Conservation (phyloP, 2,329 filamentous ascomycete genomes). For the Botrytis elliptica region DNA sequence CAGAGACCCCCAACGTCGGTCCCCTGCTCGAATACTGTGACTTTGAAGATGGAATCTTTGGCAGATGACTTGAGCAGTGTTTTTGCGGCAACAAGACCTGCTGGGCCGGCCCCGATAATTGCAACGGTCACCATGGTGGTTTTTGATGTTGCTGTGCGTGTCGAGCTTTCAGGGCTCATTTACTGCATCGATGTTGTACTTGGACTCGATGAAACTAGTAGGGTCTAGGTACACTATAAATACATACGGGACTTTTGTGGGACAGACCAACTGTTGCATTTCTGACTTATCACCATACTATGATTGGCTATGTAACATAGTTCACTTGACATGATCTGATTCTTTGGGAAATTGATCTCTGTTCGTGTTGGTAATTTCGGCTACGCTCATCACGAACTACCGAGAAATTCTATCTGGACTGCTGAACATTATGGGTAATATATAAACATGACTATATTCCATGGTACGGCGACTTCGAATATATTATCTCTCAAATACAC, state of each 20-base stretch:
- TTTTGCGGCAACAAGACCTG: slow-evolving; percentile 24
- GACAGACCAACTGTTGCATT: not conserved
- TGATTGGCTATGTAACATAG: not conserved
- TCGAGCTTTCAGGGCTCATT: not conserved
- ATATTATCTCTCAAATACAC: not conserved
- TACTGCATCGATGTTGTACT: not conserved
- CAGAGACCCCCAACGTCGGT: slow-evolving; percentile 22
- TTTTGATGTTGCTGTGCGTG: not conserved
- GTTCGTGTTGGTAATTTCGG: not conserved
- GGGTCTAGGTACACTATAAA: not conserved
- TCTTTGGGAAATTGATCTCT: not conserved
- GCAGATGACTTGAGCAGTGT: slow-evolving; percentile 18
- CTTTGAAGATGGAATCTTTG: not conserved
- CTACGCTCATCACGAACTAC: not conserved
- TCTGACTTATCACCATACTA: not conserved
- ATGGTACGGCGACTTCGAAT: not conserved
- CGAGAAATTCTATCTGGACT: not conserved
- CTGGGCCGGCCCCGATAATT: slow-evolving; percentile 24
- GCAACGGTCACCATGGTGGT: not conserved
- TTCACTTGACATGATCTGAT: not conserved
- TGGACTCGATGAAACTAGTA: not conserved
- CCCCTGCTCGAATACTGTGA: slow-evolving; percentile 20
- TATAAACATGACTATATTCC: not conserved
- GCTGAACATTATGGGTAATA: not conserved
- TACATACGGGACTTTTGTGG: not conserved